Evolutionary conservation across 805 yeast genomes (phyloP), one percentile per base, ranked within the genome.

Genomic region (Candida coleopterorum): DNA sequence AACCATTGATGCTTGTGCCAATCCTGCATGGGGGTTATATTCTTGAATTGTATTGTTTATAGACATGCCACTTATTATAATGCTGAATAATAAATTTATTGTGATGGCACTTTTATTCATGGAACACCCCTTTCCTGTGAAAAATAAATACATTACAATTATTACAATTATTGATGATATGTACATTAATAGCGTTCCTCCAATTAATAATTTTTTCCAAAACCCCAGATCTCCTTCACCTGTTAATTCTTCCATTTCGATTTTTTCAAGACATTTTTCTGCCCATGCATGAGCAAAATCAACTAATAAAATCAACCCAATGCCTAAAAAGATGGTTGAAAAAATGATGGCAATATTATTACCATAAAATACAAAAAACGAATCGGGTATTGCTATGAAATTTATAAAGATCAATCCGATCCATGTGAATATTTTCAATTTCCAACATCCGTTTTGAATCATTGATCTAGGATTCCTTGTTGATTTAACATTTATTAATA

Each of bases 221-320:
- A 85, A 70, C 4, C 69, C 64, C 1, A 77, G 65, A 40, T 68
- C 75, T 14, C 67, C 69, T 31, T 68, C 77, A 32, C 73, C 78
- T 4, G 71, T 62, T 26, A 66, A 46, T 41, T 70, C 78, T 40
- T 84, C 90, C 49, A 81, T 79, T 55, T 93, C 97, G 28, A 93
- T 86, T 49, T 87, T 85, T 46, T 82, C 88, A 37, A 93, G 72
- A 58, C 98, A 93, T 6, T 84, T 85, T 51, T 93, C 99, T 0
- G 97, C 97, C 96, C 97, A 93, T 48, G 90, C 90, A 60, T 93
- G 97, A 4, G 98, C 97, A 70, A 87, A 93, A 59, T 93, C 98
- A 22, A 93, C 97, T 33, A 93, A 66, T 34, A 93, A 68, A 10
- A 94, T 83, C 40, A 93, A 72, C 1, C 98, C 98, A 42, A 93